Conservation (phyloP, 179 eudicot species). For the Drosera spatulata region DNA sequence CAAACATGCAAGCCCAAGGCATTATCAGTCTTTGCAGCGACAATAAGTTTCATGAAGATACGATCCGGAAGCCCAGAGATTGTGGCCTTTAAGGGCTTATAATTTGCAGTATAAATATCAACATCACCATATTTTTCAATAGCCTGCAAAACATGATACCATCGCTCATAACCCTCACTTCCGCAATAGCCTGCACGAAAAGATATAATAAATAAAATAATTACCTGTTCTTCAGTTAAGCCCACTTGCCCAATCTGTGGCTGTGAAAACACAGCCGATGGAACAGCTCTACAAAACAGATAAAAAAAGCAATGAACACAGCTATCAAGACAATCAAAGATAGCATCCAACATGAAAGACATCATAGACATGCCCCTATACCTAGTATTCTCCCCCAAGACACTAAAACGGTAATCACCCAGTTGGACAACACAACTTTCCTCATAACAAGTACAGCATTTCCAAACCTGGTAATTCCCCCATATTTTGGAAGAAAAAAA, state of each 20-base stretch:
- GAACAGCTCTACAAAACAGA: slow-evolving; percentile 59
- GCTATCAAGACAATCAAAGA: too few species aligned
- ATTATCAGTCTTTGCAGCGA: slow-evolving; percentile 68
- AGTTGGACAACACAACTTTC: too few species aligned
- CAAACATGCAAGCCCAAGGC: slow-evolving; percentile 90
- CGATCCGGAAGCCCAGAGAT: slow-evolving; percentile 94
- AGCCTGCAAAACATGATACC: slow-evolving; percentile 44
- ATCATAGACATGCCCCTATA: too few species aligned
- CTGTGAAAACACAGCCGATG: slow-evolving; percentile 95
- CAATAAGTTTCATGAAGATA: slow-evolving; percentile 81
- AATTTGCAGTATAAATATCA: slow-evolving; percentile 77
- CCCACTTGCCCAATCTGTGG: slow-evolving; percentile 97
- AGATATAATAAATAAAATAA: too few species aligned
- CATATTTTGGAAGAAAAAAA: neutral
- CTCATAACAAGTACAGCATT: too few species aligned
- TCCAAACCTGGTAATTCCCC: too few species aligned
- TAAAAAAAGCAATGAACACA: too few species aligned
- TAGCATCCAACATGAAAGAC: too few species aligned
- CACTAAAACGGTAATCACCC: too few species aligned
- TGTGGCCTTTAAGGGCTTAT: slow-evolving; percentile 93
- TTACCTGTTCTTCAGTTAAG: slow-evolving; percentile 86
- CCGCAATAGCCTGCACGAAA: neutral
- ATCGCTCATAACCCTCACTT: slow-evolving; percentile 6
- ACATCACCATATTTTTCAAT: slow-evolving; percentile 62
- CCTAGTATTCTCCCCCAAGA: too few species aligned